Conservation (phyloP, 164 flowering plant genomes). For the Houttuynia cordata region DNA sequence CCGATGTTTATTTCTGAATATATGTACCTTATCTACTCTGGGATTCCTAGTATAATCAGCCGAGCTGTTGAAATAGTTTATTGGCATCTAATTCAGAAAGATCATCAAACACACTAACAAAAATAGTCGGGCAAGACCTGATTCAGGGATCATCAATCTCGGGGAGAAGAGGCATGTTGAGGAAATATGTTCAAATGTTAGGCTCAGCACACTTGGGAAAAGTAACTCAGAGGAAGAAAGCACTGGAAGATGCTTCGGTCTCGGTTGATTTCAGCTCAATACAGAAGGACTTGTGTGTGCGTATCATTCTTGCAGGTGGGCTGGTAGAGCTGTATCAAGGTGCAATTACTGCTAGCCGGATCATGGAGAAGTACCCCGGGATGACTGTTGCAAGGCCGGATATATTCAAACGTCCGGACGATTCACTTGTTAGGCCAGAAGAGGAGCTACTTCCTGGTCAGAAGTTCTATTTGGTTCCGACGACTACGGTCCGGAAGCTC, state of each 20-base stretch:
- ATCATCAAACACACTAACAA: no score
- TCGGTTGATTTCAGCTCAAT: constrained; percentile 2
- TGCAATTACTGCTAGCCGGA: constrained; percentile 24
- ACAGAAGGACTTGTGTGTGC: constrained; percentile 22
- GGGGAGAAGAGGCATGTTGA: constrained; percentile 1
- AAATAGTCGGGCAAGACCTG: no score
- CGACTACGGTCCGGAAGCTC: constrained; percentile 33
- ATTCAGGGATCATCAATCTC: no score
- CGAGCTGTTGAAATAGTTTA: no score
- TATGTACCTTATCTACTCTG: neutral
- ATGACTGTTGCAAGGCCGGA: constrained; percentile 37
- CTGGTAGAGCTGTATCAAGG: constrained; percentile 28
- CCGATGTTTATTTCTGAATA: neutral
- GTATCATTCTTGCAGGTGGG: constrained; percentile 52
- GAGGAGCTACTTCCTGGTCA: constrained; percentile 41
- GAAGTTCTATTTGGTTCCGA: constrained; percentile 38
- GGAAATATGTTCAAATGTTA: neutral
- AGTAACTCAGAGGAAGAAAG: constrained; percentile 1
- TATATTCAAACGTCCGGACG: constrained; percentile 40
- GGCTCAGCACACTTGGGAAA: neutral
- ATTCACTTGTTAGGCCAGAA: constrained; percentile 31
- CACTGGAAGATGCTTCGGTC: neutral
- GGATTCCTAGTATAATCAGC: neutral
- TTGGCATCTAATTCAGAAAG: neutral
- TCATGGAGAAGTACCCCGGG: constrained; percentile 45